Evolutionary conservation across 2,329 filamentous ascomycete species (phyloP).

Genomic region (Aspergillus sp.): DNA sequence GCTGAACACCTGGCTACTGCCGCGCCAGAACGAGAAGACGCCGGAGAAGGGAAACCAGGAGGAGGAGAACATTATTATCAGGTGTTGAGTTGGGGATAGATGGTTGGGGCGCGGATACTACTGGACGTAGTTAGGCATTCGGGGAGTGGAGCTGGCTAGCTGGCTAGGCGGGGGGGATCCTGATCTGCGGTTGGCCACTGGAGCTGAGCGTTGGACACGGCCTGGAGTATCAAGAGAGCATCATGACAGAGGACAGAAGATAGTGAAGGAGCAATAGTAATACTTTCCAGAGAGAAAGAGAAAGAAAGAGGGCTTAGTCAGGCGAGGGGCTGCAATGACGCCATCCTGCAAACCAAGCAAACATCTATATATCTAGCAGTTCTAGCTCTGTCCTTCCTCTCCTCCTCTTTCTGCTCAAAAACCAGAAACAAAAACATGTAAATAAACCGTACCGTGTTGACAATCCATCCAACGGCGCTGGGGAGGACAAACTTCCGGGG

Average conservation of each 20-base stretch:
- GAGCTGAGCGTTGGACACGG: too few species aligned
- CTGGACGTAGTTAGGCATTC: too few species aligned
- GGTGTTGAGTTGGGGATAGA: neutral
- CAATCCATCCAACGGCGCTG: conserved; percentile 47
- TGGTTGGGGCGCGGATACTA: too few species aligned
- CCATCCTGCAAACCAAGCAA: neutral
- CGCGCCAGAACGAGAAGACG: conserved; percentile 13
- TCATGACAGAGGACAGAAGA: too few species aligned
- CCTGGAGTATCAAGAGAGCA: too few species aligned
- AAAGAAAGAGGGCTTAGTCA: conserved; percentile 2
- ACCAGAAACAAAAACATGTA: too few species aligned
- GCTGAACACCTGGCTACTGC: conserved; percentile 23
- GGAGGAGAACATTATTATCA: conserved; percentile 15
- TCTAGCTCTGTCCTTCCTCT: neutral
- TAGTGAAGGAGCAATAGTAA: too few species aligned
- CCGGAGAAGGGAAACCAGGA: conserved; percentile 15
- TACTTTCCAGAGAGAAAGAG: too few species aligned
- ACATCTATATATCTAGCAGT: conserved; percentile 6
- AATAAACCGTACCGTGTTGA: conserved; percentile 48
- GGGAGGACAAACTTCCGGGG: conserved; percentile 50
- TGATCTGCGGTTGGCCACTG: too few species aligned
- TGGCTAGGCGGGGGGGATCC: too few species aligned
- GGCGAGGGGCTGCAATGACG: conserved; percentile 4
- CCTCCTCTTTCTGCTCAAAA: too few species aligned
- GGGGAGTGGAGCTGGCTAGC: too few species aligned